Evolutionary conservation across 2,329 filamentous ascomycete genomes (phyloP).

Genomic region (Leptographium wingfieldii): DNA sequence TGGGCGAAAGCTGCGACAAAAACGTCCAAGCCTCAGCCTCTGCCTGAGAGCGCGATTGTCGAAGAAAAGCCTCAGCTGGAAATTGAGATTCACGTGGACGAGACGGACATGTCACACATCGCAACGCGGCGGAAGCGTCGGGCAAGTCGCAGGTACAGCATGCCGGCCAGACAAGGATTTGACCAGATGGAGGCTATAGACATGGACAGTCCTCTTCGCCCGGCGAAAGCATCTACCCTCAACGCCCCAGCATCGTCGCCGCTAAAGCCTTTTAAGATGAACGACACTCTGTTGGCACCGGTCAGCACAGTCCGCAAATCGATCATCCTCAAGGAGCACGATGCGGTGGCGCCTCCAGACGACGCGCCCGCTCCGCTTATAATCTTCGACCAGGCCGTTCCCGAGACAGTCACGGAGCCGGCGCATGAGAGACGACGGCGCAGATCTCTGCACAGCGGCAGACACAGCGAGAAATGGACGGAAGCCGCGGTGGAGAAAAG

Average conservation of each 20-base stretch:
- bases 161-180: neutral
- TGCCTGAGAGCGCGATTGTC: neutral
- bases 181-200: neutral
- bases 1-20: neutral
- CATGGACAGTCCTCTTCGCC: neutral
- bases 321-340: neutral
- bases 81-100: neutral
- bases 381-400: conserved; percentile 18
- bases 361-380: conserved; percentile 4
- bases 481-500: neutral
- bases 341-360: neutral
- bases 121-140: conserved; percentile 16
- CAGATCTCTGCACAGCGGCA: conserved; percentile 17
- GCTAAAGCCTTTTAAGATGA: conserved; percentile 13
- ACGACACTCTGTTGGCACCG: conserved; percentile 15
- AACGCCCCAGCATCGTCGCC: neutral
- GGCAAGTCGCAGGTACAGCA: conserved; percentile 17
- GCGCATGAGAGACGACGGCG: conserved; percentile 19
- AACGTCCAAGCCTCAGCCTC: neutral
- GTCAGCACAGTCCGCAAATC: neutral
- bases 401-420: conserved; percentile 12
- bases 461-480: conserved; percentile 16
- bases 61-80: neutral
- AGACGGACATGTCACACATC: conserved; percentile 7
- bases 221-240: neutral